A percentile compares a stretch with the other conserved stretches of the same genome.
Conservation (phyloP, 495 filamentous ascomycete species). For the Parachaetomium inaequale region DNA sequence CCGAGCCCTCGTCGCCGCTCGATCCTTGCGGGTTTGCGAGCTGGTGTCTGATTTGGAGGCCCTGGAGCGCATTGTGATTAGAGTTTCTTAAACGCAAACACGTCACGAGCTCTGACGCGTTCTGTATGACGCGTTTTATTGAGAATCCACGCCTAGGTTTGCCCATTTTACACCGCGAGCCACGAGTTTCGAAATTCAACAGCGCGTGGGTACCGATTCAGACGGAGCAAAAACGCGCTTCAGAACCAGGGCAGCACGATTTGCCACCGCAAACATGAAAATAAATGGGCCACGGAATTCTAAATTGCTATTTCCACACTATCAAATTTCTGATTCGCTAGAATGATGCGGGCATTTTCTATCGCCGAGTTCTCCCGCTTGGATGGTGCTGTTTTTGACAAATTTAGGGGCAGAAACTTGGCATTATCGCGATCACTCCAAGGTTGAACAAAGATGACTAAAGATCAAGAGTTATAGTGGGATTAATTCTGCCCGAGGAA, state of each 20-base stretch:
- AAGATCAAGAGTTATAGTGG: neutral
- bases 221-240: too few species aligned
- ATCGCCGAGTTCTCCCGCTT: neutral
- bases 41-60: neutral
- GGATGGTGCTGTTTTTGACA: neutral
- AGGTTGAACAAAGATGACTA: neutral
- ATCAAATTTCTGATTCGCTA: neutral
- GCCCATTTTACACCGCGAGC: neutral
- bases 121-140: neutral
- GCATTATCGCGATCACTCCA: neutral
- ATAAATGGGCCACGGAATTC: neutral
- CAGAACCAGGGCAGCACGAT: too few species aligned
- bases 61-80: neutral
- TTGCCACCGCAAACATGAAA: too few species aligned
- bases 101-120: neutral
- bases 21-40: neutral
- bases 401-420: slow-evolving; percentile 10
- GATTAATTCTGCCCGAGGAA: neutral
- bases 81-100: neutral
- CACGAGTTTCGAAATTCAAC: neutral
- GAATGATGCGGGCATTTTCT: neutral
- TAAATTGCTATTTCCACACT: neutral
- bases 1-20: neutral
- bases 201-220: too few species aligned
- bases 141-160: neutral